These are phyloP conservation scores for Dryadomyces quercus-mongolicae DNA, from an alignment of 2,329 filamentous ascomycete species.

Conservation along the genomic window DNA sequence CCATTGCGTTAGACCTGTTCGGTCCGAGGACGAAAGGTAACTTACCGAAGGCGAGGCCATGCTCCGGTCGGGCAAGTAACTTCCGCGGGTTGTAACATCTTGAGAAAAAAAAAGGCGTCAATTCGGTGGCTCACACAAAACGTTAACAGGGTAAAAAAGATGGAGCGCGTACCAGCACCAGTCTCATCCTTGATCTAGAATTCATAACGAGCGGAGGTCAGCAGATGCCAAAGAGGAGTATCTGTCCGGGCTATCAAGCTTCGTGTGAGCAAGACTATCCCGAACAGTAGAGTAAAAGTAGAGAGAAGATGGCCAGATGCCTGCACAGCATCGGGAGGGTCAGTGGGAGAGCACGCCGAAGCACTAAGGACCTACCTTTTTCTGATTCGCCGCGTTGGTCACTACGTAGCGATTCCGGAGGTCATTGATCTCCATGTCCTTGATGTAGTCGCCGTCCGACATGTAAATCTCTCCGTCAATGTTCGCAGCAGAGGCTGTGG, in stretches of 20 bases:
- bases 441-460: constrained; percentile 94
- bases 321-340: background rate
- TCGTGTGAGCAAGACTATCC: constrained; percentile 53
- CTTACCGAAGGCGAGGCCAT: constrained; percentile 89
- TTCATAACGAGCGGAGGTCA: constrained; percentile 68
- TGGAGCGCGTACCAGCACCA: constrained; percentile 88
- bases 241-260: constrained; percentile 51
- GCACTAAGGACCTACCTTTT: constrained; percentile 92
- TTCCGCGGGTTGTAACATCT: constrained; percentile 98
- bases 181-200: constrained; percentile 99
- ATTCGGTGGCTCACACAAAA: constrained; percentile 1
- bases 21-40: background rate
- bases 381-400: constrained; percentile 94
- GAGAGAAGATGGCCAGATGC: background rate
- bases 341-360: constrained; percentile 33
- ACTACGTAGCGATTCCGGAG: constrained; percentile 91
- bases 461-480: constrained; percentile 86
- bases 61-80: constrained; percentile 93
- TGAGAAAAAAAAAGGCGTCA: constrained; percentile 46
- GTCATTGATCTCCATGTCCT: constrained; percentile 98
- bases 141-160: background rate
- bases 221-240: constrained; percentile 72
- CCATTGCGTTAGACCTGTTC: constrained; percentile 2
- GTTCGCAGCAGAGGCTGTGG: constrained; percentile 30
- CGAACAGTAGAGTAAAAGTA: background rate